These are phyloP conservation scores for Pseudofabraea citricarpa DNA, from an alignment of 2,329 filamentous ascomycete genomes.

Conservation along the genomic window DNA sequence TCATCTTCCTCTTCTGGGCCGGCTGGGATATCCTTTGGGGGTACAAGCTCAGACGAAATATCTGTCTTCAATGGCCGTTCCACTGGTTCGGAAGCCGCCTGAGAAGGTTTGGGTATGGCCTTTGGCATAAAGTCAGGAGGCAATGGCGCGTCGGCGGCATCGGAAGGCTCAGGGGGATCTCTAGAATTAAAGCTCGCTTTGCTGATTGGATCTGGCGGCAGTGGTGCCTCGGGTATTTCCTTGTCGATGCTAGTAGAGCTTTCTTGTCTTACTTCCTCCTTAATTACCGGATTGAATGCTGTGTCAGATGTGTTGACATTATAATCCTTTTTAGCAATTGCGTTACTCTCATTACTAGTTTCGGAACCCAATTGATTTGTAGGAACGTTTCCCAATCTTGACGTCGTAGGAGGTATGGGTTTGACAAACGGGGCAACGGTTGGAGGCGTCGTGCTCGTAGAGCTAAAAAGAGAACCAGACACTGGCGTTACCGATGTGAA, in stretches of 20 bases:
- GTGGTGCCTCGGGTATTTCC: constrained; percentile 30
- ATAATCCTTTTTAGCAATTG: too few species aligned
- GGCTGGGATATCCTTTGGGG: constrained; percentile 23
- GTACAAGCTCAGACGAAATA: constrained; percentile 18
- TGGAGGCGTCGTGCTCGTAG: constrained; percentile 3
- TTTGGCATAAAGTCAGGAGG: constrained; percentile 32
- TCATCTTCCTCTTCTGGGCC: constrained; percentile 26
- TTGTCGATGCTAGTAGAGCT: constrained; percentile 7
- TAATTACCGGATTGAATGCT: too few species aligned
- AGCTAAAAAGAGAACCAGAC: constrained; percentile 14
- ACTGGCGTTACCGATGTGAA: constrained; percentile 10
- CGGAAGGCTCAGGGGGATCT: constrained; percentile 37
- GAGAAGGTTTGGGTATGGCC: constrained; percentile 7
- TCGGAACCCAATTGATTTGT: too few species aligned
- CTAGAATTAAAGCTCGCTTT: constrained; percentile 27
- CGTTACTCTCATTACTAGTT: too few species aligned
- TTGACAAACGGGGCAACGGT: too few species aligned
- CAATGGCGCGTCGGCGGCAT: constrained; percentile 33
- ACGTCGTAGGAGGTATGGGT: constrained; percentile 14
- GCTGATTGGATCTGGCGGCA: constrained; percentile 39
- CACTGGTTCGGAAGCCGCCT: constrained; percentile 4
- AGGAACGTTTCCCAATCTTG: constrained; percentile 17
- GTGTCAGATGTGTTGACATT: too few species aligned
- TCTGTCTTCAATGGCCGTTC: constrained; percentile 1
- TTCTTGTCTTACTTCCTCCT: constrained; percentile 8